Evolutionary conservation across 768 basidiomycete species (phyloP).

Genomic region (Hygrocybe punicea): DNA sequence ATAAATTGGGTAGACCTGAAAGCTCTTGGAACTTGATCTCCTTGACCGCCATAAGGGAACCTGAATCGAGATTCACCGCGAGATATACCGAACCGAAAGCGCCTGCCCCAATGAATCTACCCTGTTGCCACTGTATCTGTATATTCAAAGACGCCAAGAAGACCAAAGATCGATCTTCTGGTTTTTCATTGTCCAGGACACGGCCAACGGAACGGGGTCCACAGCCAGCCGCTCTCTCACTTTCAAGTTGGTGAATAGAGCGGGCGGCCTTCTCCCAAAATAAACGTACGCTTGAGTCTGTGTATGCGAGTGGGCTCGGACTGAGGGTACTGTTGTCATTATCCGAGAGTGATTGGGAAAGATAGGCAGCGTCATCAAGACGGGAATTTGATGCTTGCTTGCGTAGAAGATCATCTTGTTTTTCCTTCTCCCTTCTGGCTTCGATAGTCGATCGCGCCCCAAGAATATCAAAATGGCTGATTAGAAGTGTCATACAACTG

Average conservation of each 20-base stretch:
- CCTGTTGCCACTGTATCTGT: constrained; percentile 97
- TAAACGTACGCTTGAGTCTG: constrained; percentile 62
- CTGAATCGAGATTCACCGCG: constrained; percentile 93
- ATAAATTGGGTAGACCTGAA: constrained; percentile 80
- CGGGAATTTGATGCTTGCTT: constrained; percentile 51
- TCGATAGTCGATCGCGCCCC: constrained; percentile 88
- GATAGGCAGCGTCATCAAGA: constrained; percentile 50
- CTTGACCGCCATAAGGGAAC: constrained; percentile 97
- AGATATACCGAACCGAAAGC: constrained; percentile 99
- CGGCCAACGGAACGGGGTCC: constrained; percentile 82
- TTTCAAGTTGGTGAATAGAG: constrained; percentile 64
- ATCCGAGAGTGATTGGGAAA: constrained; percentile 36
- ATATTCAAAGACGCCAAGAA: constrained; percentile 96
- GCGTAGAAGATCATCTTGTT: constrained; percentile 57
- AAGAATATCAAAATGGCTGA: constrained; percentile 96
- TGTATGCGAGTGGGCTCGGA: constrained; percentile 40
- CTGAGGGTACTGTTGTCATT: constrained; percentile 31
- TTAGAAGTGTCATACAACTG: constrained; percentile 93
- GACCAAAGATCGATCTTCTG: constrained; percentile 89
- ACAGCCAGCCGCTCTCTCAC: constrained; percentile 54
- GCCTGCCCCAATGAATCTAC: constrained; percentile 96
- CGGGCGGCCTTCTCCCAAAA: constrained; percentile 72
- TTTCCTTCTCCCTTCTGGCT: constrained; percentile 86
- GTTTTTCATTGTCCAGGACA: constrained; percentile 89
- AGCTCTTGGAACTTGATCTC: constrained; percentile 97